These are phyloP conservation scores for Aspergillus luchuensis DNA, from an alignment of 2,329 filamentous ascomycete species.

Conservation along the genomic window DNA sequence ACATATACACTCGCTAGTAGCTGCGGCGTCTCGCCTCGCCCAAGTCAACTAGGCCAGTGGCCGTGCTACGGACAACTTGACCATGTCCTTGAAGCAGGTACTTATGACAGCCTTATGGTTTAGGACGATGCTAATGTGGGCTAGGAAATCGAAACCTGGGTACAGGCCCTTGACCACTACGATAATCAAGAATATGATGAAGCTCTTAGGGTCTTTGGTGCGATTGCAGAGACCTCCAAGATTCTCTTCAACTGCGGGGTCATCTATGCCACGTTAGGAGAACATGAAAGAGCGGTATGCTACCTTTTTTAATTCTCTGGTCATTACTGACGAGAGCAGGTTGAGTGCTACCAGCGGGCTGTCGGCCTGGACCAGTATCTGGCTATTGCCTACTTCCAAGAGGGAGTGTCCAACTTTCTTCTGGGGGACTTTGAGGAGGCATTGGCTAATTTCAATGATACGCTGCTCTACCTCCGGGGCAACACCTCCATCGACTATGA, in stretches of 20 bases:
- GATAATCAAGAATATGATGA: conserved; percentile 98
- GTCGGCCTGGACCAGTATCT: conserved; percentile 91
- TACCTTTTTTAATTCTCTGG: neutral
- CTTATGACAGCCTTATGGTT: conserved; percentile 12
- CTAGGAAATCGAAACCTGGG: conserved; percentile 99
- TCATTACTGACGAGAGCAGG: conserved; percentile 55
- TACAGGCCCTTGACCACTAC: conserved; percentile 84
- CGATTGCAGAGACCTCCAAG: conserved; percentile 92
- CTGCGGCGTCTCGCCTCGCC: neutral
- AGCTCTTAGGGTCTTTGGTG: conserved; percentile 77
- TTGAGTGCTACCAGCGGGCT: conserved; percentile 91
- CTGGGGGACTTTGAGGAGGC: conserved; percentile 97
- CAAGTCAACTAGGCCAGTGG: neutral
- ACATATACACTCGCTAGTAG: conserved; percentile 5
- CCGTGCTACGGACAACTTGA: neutral
- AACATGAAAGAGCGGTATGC: conserved; percentile 90
- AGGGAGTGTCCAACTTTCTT: conserved; percentile 96
- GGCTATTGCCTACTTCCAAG: conserved; percentile 96
- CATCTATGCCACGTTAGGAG: conserved; percentile 92
- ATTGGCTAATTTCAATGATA: conserved; percentile 97
- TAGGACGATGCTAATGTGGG: neutral
- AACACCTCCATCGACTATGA: conserved; percentile 99
- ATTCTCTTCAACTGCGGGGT: conserved; percentile 98
- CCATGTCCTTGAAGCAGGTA: conserved; percentile 65
- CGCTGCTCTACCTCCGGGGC: conserved; percentile 86